Percentiles rank a stretch among this genome's conserved stretches.
Conservation (phyloP, 352 stramenopile genomes). For the Globisporangium rhizosaccharum region DNA sequence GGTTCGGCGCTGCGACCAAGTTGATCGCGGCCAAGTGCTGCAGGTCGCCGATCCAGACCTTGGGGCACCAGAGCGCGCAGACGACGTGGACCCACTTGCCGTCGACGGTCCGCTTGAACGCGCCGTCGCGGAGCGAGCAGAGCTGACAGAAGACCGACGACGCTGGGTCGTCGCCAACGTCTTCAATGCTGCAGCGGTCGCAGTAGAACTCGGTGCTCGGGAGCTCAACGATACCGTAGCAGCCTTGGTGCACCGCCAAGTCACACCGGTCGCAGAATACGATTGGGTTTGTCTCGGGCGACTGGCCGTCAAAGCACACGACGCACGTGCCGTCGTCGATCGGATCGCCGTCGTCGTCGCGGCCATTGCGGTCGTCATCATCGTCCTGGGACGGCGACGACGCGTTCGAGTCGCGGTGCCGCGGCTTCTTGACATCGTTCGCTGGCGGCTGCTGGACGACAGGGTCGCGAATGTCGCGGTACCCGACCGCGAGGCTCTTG, state of each 20-base stretch:
- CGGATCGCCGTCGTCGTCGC: slow-evolving; percentile 38
- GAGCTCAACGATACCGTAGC: slow-evolving; percentile 83
- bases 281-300: slow-evolving; percentile 84
- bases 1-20: slow-evolving; percentile 36
- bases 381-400: slow-evolving; percentile 24
- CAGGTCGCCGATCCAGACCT: slow-evolving; percentile 82
- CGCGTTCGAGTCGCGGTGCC: slow-evolving; percentile 13
- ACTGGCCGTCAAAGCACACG: slow-evolving; percentile 86
- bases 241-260: slow-evolving; percentile 85
- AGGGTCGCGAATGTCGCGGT: slow-evolving; percentile 22
- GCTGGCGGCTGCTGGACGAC: background rate
- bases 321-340: slow-evolving; percentile 86
- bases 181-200: slow-evolving; percentile 65
- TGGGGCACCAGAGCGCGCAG: slow-evolving; percentile 87
- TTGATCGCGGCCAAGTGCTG: slow-evolving; percentile 73
- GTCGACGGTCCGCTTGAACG: slow-evolving; percentile 83
- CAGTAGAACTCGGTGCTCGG: slow-evolving; percentile 87
- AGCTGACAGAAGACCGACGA: slow-evolving; percentile 77
- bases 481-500: slow-evolving; percentile 61
- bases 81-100: slow-evolving; percentile 87
- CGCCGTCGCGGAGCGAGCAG: slow-evolving; percentile 77
- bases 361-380: slow-evolving; percentile 31
- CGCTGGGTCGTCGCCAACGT: slow-evolving; percentile 44
- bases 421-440: slow-evolving; percentile 15
- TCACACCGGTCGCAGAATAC: slow-evolving; percentile 89